Evolutionary conservation across 2,329 filamentous ascomycete species (phyloP).

Genomic region (Aspergillus sp.): DNA sequence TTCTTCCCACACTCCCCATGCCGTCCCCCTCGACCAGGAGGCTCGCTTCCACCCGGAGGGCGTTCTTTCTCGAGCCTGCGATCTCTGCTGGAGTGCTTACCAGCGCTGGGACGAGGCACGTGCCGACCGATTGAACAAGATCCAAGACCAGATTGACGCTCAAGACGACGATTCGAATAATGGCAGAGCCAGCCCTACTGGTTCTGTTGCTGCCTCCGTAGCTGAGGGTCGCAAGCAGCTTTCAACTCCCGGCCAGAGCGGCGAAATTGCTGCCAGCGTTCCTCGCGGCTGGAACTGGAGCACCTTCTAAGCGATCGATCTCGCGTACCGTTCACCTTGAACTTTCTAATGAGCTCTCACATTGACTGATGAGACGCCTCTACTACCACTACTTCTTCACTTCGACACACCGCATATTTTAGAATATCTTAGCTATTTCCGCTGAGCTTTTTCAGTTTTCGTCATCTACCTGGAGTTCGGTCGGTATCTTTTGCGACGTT

Average conservation of each 20-base stretch:
- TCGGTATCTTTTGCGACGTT: slow-evolving; percentile 7
- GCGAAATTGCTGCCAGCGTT: slow-evolving; percentile 55
- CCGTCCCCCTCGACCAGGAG: slow-evolving; percentile 62
- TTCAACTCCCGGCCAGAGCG: slow-evolving; percentile 27
- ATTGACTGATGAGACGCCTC: slow-evolving; percentile 1
- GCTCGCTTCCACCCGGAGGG: slow-evolving; percentile 64
- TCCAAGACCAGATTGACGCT: slow-evolving; percentile 37
- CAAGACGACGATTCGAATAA: slow-evolving; percentile 23
- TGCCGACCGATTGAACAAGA: slow-evolving; percentile 53
- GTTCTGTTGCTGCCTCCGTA: slow-evolving; percentile 24
- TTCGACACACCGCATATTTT: slow-evolving; percentile 17
- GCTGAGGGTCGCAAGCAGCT: slow-evolving; percentile 24
- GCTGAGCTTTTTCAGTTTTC: slow-evolving; percentile 8
- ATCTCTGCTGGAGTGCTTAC: slow-evolving; percentile 61
- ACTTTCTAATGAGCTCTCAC: slow-evolving; percentile 1
- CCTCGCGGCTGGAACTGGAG: slow-evolving; percentile 63
- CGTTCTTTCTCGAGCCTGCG: slow-evolving; percentile 56
- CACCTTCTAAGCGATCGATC: slow-evolving; percentile 51
- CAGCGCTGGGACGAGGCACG: slow-evolving; percentile 55
- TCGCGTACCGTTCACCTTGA: neutral
- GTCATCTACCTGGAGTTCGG: slow-evolving; percentile 19
- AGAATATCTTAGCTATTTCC: slow-evolving; percentile 16
- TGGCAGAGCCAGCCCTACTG: slow-evolving; percentile 17
- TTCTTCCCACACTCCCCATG: slow-evolving; percentile 56
- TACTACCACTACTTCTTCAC: slow-evolving; percentile 3